phyloP scores from a whole-genome alignment of 352 stramenopile genomes.

The Globisporangium viniferum region DNA sequence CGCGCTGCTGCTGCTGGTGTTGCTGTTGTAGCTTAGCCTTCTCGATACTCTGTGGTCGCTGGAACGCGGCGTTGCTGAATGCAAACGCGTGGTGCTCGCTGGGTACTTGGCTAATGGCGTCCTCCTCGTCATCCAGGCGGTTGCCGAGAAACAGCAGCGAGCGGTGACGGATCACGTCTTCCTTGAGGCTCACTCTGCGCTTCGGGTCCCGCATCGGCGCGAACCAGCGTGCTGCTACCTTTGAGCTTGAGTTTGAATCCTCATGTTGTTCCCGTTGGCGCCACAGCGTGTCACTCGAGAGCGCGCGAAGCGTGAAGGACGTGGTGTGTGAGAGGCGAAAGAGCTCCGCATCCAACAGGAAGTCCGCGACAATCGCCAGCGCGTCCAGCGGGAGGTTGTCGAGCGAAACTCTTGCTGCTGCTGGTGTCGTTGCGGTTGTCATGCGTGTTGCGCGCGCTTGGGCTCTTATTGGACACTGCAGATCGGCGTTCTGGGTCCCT shows the following conservation, averaged over 20 bases:
- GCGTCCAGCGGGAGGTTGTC: not conserved
- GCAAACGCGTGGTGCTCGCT: not conserved
- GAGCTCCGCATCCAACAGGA: not conserved
- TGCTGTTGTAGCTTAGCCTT: not conserved
- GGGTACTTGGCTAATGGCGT: not conserved
- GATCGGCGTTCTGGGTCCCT: no score
- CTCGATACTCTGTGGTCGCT: not conserved
- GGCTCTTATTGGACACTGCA: not conserved
- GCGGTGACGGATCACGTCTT: conserved; percentile 3
- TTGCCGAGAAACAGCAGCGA: not conserved
- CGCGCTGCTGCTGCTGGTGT: not conserved
- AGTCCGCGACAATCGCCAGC: not conserved
- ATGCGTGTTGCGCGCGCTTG: not conserved
- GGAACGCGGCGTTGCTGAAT: not conserved
- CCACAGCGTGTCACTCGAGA: conserved; percentile 26
- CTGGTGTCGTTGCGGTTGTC: not conserved
- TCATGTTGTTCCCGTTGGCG: not conserved
- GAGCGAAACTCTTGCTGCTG: not conserved
- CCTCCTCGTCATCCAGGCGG: not conserved
- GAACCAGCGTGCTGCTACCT: not conserved
- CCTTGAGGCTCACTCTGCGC: not conserved
- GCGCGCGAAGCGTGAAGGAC: not conserved
- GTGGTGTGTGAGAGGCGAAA: not conserved
- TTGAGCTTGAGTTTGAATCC: not conserved
- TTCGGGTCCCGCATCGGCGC: not conserved